These are phyloP conservation scores for Hansenula sp. DNA, from an alignment of 1,139 yeast genomes.

Conservation along the genomic window DNA sequence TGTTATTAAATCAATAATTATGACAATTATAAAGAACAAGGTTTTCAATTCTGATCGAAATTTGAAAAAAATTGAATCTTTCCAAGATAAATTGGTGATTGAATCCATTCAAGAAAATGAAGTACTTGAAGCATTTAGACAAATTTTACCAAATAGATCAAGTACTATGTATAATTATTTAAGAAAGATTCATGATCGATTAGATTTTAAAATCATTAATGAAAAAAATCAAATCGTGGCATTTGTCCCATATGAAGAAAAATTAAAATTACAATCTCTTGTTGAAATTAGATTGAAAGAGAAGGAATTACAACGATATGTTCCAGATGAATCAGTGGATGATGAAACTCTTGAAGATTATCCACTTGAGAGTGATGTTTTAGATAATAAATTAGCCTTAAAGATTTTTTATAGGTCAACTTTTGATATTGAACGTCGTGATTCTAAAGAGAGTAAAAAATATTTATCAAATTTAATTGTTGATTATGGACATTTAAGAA, in stretches of 20 bases:
- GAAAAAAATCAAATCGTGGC: too few relatives aligned
- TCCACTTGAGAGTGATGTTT: conserved; percentile 5
- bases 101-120: too few relatives aligned
- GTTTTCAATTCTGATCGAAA: too few relatives aligned
- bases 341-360: neutral
- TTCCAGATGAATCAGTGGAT: neutral
- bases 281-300: too few relatives aligned
- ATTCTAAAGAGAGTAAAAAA: neutral
- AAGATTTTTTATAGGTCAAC: conserved; percentile 6
- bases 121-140: neutral
- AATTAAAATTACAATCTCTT: too few relatives aligned
- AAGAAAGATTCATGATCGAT: neutral
- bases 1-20: too few relatives aligned
- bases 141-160: neutral
- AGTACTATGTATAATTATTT: neutral
- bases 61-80: too few relatives aligned
- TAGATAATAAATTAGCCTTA: conserved; percentile 13
- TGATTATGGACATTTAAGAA: neutral
- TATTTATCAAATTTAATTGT: neutral
- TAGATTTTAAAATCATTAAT: neutral
- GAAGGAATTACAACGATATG: too few relatives aligned
- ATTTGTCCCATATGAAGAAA: too few relatives aligned
- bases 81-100: too few relatives aligned
- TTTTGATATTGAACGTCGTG: neutral
- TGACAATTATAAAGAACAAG: too few relatives aligned